Base-by-base conservation (phyloP, 257 asterid species). In the Knoxia roxburghii region DNA sequence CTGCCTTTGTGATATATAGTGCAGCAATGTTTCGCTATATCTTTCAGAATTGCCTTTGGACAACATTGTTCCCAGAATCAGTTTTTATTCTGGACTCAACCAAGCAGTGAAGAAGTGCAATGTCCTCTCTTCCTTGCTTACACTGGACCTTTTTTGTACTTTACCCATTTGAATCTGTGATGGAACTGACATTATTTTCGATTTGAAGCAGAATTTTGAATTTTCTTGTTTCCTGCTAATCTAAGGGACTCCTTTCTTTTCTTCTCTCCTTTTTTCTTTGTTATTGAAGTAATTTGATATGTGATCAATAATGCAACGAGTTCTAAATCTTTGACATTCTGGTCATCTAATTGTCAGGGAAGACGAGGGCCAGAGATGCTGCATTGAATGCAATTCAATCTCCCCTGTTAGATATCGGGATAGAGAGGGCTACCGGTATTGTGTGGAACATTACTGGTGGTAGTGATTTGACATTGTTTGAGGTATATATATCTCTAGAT, bases 381-480 rank as follows among this genome's bases (percentile, higher is more conserved):
- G 98, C 98, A 0, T 68, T 89, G 73, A 89, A 92, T 70, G 97
- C 97, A 66, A 83, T 86, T 71, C 96, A 87, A 70, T 89, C 97
- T 73, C 98, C 98, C 73, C 78, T 92, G 69, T 69, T 92, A 71
- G 98, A 89, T 74, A 84, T 89, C 30, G 96, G 97, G 61, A 92
- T 92, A 61, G 96, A 92, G 81, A 86, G 96, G 71, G 98, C 98
- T 64, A 89, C 97, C 40, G 98, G 98, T 58, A 89, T 92, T 78
- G 98, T 92, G 78, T 92, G 96, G 97, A 92, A 89, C 75, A 92
- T 92, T 67, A 89, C 98, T 54, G 98, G 98, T 43, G 98, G 98
- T 67, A 86, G 74, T 68, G 98, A 92, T 79, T 77, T 92, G 69
- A 92, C 98, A 68, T 79, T 92, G 81, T 86, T 84, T 78, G 97